Evolutionary conservation across 2,329 filamentous ascomycete species (phyloP), one percentile per base, ranked within the genome.

Genomic region (Microsporum audouinii): DNA sequence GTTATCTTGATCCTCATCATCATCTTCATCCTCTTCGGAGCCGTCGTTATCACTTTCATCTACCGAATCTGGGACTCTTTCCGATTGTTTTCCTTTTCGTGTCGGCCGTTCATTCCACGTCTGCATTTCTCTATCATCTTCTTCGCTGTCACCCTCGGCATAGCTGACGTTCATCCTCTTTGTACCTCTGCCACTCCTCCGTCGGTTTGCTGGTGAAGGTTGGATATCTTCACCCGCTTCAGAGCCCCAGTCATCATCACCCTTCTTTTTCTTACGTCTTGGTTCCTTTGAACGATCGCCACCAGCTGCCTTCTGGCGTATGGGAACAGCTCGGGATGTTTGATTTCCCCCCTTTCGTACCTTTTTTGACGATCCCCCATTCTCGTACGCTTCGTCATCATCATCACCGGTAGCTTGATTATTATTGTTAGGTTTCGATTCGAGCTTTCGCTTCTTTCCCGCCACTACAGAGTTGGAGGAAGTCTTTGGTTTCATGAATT

Each of bases 401-500:
- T 74, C 27, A 67, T 63, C 23, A 65, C 60, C 31, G 63, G 64
- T n/a, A 14, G 17, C 45, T 69, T 71, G 23, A 65, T 51, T 55
- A 68, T 69, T 53, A 69, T 69, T 23, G 17, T 23, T 59, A 8
- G 63, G 61, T 6, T 63, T 59, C 14, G 69, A 63, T 49, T 76
- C 73, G 17, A 71, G 71, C 65, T 77, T 79, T 51, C 77, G 69
- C 68, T 78, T 77, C 66, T 74, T 75, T 47, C 62, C 66, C 23
- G 67, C 59, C 2, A 62, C 64, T n/a, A 66, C 62, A 0, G 68
- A 63, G 8, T 7, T 51, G 29, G 47, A 10, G 12, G 17, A 10
- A 65, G 70, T 73, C 74, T 79, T 83, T 34, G 77, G 78, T 78
- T 87, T 90, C 72, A 95, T 76, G 14, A 76, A 77, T 45, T 73